Evolutionary conservation across 2,329 filamentous ascomycete genomes (phyloP).

Genomic region (Colletotrichum costaricense): DNA sequence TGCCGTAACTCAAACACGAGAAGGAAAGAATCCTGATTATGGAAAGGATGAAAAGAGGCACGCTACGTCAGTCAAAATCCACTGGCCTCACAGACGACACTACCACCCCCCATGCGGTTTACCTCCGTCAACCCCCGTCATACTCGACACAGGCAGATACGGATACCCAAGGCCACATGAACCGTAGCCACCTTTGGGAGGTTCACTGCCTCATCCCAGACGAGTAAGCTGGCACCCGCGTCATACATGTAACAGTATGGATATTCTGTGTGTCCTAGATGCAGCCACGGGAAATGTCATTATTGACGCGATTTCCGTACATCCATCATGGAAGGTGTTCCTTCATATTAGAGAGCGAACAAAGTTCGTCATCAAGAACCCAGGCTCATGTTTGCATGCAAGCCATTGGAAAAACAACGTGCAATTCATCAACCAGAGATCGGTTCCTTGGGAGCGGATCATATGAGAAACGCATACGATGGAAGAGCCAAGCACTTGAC

Average conservation of each 20-base stretch:
- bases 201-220: neutral
- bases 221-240: conserved; percentile 24
- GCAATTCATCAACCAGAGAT: neutral
- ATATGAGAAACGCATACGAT: neutral
- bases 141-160: conserved; percentile 2
- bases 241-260: conserved; percentile 33
- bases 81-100: conserved; percentile 10
- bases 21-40: conserved; percentile 10
- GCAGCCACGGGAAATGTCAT: neutral
- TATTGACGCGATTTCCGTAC: conserved; percentile 18
- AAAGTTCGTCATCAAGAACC: conserved; percentile 15
- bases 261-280: neutral
- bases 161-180: conserved; percentile 14
- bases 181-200: neutral
- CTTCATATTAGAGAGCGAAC: conserved; percentile 21
- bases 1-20: conserved; percentile 1
- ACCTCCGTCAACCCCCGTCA: conserved; percentile 1
- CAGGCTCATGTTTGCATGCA: conserved; percentile 27
- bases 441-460: neutral
- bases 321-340: conserved; percentile 10
- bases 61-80: conserved; percentile 33
- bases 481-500: conserved; percentile 8
- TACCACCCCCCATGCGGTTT: conserved; percentile 6
- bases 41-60: conserved; percentile 11
- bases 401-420: neutral